Evolutionary conservation across 1,284 basidiomycete species (phyloP).

Genomic region (Rhodofomes roseus): DNA sequence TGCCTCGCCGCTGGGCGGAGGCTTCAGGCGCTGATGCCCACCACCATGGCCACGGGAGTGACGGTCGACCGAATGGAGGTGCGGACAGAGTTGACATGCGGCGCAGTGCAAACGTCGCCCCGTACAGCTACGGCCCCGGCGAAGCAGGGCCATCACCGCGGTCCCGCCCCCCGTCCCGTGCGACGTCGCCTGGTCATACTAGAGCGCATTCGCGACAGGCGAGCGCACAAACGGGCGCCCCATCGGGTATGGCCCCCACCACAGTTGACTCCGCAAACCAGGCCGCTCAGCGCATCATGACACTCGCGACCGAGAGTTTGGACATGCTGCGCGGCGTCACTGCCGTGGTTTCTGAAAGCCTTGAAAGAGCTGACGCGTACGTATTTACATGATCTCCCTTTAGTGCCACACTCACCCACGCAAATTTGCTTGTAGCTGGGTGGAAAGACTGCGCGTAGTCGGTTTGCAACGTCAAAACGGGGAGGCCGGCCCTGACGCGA

Average conservation of each 20-base stretch:
- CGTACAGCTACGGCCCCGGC: constrained; percentile 27
- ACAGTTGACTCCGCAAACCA: constrained; percentile 56
- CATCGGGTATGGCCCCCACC: constrained; percentile 26
- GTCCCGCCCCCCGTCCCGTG: constrained; percentile 31
- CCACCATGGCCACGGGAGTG: not conserved
- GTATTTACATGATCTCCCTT: constrained; percentile 30
- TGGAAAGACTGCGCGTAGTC: constrained; percentile 71
- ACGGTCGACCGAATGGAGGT: constrained; percentile 2
- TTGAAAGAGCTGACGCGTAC: constrained; percentile 85
- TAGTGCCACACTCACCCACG: not conserved
- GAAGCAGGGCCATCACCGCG: constrained; percentile 26
- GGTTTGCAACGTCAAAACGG: constrained; percentile 60
- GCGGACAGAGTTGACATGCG: constrained; percentile 12
- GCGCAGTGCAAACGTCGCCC: constrained; percentile 19
- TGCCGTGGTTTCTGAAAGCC: constrained; percentile 80
- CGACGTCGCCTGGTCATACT: constrained; percentile 22
- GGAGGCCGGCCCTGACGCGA: constrained; percentile 11
- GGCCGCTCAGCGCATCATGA: constrained; percentile 79
- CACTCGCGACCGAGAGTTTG: constrained; percentile 85
- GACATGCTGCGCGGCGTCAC: constrained; percentile 90
- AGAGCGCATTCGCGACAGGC: constrained; percentile 26
- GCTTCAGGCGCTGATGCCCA: constrained; percentile 19
- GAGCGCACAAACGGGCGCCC: constrained; percentile 11
- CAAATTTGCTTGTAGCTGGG: constrained; percentile 50
- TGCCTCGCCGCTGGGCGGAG: constrained; percentile 78